Percentiles rank a stretch among this genome's conserved stretches.
phyloP scores from a whole-genome alignment of 2,329 filamentous ascomycete genomes.

The Pseudogymnoascus sp. region DNA sequence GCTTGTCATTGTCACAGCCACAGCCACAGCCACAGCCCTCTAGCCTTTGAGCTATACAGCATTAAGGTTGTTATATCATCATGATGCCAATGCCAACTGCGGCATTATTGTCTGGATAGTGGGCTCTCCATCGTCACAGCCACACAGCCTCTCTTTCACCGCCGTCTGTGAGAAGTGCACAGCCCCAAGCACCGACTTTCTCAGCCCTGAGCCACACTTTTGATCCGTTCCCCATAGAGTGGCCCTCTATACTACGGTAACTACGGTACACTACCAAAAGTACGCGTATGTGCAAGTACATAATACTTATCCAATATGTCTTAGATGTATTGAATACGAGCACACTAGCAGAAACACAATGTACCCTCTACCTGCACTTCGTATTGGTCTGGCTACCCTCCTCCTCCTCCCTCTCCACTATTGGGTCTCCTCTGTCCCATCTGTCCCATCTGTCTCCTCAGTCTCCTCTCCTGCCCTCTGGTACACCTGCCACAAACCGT shows the following conservation, averaged over 20 bases:
- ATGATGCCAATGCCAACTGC: neutral
- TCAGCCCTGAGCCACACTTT: neutral
- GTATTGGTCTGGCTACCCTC: neutral
- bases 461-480: neutral
- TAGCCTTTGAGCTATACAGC: neutral
- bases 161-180: neutral
- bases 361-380: neutral
- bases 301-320: neutral
- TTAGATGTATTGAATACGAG: neutral
- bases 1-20: neutral
- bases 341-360: neutral
- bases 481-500: constrained; percentile 12
- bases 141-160: neutral
- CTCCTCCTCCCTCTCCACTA: too few relatives aligned
- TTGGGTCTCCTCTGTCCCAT: neutral
- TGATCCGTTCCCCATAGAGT: neutral
- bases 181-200: neutral
- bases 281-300: neutral
- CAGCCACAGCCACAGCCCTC: neutral
- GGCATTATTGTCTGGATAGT: neutral
- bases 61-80: neutral
- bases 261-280: neutral
- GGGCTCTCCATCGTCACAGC: neutral
- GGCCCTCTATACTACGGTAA: too few relatives aligned
- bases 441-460: too few relatives aligned